Conservation (phyloP, 1,139 yeast species). For the Sugiyamaella pinicola region DNA sequence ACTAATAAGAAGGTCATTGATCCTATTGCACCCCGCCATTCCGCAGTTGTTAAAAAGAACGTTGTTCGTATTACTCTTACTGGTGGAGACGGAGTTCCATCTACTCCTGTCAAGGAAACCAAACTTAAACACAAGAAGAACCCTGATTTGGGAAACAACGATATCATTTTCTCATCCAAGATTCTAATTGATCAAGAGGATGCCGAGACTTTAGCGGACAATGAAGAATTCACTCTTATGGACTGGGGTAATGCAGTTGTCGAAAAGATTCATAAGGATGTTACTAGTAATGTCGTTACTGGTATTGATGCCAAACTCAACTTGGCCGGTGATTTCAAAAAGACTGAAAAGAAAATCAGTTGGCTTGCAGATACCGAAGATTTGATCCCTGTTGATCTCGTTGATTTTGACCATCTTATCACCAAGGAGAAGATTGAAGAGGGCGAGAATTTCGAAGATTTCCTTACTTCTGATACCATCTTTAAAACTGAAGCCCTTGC, state of each 20-base stretch:
- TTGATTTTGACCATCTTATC: conserved; percentile 93
- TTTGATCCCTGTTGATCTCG: conserved; percentile 73
- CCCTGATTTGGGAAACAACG: conserved; percentile 84
- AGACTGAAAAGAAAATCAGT: conserved; percentile 91
- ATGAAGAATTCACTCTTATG: conserved; percentile 94
- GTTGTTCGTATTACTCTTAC: conserved; percentile 57
- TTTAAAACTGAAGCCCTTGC: conserved; percentile 80
- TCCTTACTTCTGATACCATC: conserved; percentile 84
- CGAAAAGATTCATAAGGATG: conserved; percentile 62
- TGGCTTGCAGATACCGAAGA: conserved; percentile 85
- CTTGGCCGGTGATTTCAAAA: conserved; percentile 96
- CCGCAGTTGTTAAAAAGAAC: conserved; percentile 66
- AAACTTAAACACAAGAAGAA: conserved; percentile 96
- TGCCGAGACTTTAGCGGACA: conserved; percentile 65
- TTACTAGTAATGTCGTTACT: conserved; percentile 52
- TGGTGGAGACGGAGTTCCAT: conserved; percentile 61
- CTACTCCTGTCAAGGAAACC: conserved; percentile 60
- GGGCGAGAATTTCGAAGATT: conserved; percentile 91
- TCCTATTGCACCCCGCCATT: conserved; percentile 93
- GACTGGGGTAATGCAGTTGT: conserved; percentile 98
- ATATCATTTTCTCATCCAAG: conserved; percentile 65
- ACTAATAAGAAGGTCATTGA: conserved; percentile 94
- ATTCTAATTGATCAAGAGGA: conserved; percentile 87
- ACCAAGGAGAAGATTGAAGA: conserved; percentile 96
- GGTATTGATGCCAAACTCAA: conserved; percentile 78